phyloP scores from a whole-genome alignment of 805 yeast genomes.

The Starmerella asiatica region DNA sequence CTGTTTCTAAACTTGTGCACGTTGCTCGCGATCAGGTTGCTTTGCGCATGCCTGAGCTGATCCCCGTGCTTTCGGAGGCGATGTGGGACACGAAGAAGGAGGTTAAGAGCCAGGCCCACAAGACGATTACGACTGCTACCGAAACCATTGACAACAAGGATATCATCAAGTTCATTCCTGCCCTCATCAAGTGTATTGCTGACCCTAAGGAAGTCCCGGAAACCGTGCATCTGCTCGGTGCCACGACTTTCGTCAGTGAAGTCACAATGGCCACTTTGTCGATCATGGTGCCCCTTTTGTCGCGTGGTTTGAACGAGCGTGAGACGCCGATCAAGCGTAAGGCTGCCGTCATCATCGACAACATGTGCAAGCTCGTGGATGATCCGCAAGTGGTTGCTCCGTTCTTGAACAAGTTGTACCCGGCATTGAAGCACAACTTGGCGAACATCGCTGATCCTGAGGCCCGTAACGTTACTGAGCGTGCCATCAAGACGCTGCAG shows the following conservation, averaged over 20 bases:
- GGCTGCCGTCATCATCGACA: conserved; percentile 98
- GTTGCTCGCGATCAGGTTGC: conserved; percentile 93
- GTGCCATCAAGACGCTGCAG: conserved; percentile 93
- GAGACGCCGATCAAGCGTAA: conserved; percentile 99
- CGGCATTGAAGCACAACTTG: conserved; percentile 89
- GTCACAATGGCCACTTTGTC: conserved; percentile 99
- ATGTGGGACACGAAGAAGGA: conserved; percentile 99
- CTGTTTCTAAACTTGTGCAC: conserved; percentile 78
- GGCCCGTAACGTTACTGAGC: conserved; percentile 95
- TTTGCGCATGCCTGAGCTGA: conserved; percentile 98
- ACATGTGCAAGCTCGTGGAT: conserved; percentile 99
- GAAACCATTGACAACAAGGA: conserved; percentile 99
- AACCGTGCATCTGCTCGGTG: conserved; percentile 97
- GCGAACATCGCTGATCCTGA: conserved; percentile 99
- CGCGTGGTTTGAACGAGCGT: conserved; percentile 99
- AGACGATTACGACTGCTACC: conserved; percentile 90
- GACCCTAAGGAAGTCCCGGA: conserved; percentile 96
- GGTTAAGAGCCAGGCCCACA: conserved; percentile 92
- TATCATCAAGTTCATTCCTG: conserved; percentile 98
- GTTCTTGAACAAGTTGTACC: conserved; percentile 87
- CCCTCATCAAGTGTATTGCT: conserved; percentile 91
- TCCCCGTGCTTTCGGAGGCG: conserved; percentile 96
- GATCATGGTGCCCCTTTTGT: conserved; percentile 96
- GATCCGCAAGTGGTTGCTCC: conserved; percentile 99
- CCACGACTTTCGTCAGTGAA: conserved; percentile 98